Percentiles rank a stretch among this genome's conserved stretches.
phyloP scores from a whole-genome alignment of 805 yeast genomes.

The Metahyphopichia silvanorum region DNA sequence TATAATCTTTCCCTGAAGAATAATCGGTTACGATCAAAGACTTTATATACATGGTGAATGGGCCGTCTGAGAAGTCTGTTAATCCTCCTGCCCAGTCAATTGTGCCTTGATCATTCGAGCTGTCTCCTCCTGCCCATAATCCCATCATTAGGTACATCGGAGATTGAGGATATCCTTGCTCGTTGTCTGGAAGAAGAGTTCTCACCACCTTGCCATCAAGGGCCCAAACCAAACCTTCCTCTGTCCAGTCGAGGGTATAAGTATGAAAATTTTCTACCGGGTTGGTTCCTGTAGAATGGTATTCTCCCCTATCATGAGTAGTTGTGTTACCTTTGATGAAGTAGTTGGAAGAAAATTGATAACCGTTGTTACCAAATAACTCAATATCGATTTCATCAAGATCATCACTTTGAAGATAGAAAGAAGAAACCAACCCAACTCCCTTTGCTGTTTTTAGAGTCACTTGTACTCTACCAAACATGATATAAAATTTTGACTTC shows the following conservation, averaged over 20 bases:
- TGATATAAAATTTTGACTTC: constrained; percentile 74
- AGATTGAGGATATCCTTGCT: constrained; percentile 84
- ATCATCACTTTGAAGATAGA: constrained; percentile 79
- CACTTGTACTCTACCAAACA: constrained; percentile 85
- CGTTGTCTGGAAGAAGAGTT: constrained; percentile 48
- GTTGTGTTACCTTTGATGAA: constrained; percentile 78
- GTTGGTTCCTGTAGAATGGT: constrained; percentile 50
- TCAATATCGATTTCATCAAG: constrained; percentile 88
- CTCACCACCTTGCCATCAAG: constrained; percentile 70
- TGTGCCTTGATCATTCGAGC: constrained; percentile 60
- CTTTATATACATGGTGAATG: constrained; percentile 65
- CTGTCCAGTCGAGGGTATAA: constrained; percentile 83
- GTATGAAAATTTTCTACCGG: constrained; percentile 66
- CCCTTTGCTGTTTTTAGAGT: constrained; percentile 72
- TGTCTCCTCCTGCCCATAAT: constrained; percentile 82
- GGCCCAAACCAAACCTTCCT: constrained; percentile 62
- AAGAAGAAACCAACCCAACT: constrained; percentile 73
- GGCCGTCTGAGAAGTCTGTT: constrained; percentile 62
- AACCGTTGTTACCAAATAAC: constrained; percentile 77
- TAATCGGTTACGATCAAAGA: constrained; percentile 63
- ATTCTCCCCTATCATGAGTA: constrained; percentile 77
- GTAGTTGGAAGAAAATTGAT: constrained; percentile 73
- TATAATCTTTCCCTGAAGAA: constrained; percentile 59
- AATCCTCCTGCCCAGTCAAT: constrained; percentile 82
- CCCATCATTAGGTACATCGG: constrained; percentile 77